A percentile compares a stretch with the other conserved stretches of the same genome.
phyloP scores from a whole-genome alignment of 257 asterid species.

The Nicotiana tabacum region DNA sequence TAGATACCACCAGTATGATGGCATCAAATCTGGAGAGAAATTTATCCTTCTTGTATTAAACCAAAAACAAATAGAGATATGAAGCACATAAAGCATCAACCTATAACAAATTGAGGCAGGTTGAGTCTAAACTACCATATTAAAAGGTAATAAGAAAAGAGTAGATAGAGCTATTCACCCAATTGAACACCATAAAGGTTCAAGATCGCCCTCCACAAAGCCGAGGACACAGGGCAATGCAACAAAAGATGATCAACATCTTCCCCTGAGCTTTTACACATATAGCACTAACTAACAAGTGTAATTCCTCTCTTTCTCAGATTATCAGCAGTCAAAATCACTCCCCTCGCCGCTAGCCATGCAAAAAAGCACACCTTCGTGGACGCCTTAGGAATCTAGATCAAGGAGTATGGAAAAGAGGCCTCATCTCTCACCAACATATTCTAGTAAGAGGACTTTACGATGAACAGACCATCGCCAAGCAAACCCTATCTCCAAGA shows the following conservation, averaged over 20 bases:
- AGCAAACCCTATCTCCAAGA: too few species aligned
- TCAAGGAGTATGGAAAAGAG: too few species aligned
- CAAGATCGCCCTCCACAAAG: not conserved
- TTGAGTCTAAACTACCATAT: not conserved
- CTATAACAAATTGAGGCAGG: not conserved
- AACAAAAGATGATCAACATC: not conserved
- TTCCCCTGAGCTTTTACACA: not conserved
- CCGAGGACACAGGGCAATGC: not conserved
- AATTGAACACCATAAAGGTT: not conserved
- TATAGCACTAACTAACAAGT: not conserved
- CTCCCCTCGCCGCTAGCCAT: too few species aligned
- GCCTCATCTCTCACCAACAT: too few species aligned
- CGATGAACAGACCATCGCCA: too few species aligned
- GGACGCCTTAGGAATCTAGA: too few species aligned
- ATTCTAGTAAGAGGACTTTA: too few species aligned
- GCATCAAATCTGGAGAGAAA: not conserved
- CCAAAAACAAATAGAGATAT: not conserved
- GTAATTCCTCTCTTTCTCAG: not conserved
- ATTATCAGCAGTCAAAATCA: too few species aligned
- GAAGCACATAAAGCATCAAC: not conserved
- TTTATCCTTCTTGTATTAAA: not conserved
- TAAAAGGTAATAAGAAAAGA: not conserved
- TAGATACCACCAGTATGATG: not conserved
- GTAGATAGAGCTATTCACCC: conserved; percentile 37
- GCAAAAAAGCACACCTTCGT: too few species aligned